Conservation (phyloP, 148 eudicot species). For the Heliosperma pusillum region DNA sequence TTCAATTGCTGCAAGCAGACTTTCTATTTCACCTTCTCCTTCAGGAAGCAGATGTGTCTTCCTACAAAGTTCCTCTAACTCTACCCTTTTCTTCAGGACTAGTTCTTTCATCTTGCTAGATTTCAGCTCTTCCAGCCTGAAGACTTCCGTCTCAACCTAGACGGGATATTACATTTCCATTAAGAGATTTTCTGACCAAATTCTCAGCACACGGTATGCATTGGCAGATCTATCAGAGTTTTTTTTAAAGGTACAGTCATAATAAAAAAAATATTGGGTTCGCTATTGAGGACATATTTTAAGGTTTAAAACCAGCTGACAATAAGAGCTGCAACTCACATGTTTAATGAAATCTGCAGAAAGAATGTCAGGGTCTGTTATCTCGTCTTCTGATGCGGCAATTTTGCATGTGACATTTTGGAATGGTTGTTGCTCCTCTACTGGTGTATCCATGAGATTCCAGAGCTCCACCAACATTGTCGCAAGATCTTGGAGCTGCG, state of each 20-base stretch:
- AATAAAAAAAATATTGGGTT: too few relatives aligned
- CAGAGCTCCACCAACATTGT: slow-evolving; percentile 60
- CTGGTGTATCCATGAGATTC: slow-evolving; percentile 69
- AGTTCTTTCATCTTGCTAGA: slow-evolving; percentile 92
- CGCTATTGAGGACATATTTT: too few relatives aligned
- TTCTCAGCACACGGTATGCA: neutral
- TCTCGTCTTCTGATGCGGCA: slow-evolving; percentile 60
- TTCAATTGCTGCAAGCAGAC: slow-evolving; percentile 61
- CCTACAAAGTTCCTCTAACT: slow-evolving; percentile 77
- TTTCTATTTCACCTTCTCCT: slow-evolving; percentile 51
- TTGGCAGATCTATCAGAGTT: neutral
- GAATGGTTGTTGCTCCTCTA: slow-evolving; percentile 54
- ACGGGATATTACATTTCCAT: slow-evolving; percentile 2
- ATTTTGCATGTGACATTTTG: slow-evolving; percentile 53
- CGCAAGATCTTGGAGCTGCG: slow-evolving; percentile 62
- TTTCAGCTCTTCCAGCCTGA: slow-evolving; percentile 68
- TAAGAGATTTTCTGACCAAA: neutral
- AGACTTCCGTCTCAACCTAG: slow-evolving; percentile 78
- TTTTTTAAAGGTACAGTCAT: too few relatives aligned
- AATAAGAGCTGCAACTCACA: slow-evolving; percentile 28
- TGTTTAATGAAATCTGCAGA: slow-evolving; percentile 45
- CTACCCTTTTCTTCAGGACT: slow-evolving; percentile 77
- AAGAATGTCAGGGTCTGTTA: slow-evolving; percentile 49
- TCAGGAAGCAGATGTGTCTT: slow-evolving; percentile 70
- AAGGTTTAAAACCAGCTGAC: neutral